Base-by-base conservation (phyloP, 2,329 filamentous ascomycete genomes). In the Fusarium continuum region DNA sequence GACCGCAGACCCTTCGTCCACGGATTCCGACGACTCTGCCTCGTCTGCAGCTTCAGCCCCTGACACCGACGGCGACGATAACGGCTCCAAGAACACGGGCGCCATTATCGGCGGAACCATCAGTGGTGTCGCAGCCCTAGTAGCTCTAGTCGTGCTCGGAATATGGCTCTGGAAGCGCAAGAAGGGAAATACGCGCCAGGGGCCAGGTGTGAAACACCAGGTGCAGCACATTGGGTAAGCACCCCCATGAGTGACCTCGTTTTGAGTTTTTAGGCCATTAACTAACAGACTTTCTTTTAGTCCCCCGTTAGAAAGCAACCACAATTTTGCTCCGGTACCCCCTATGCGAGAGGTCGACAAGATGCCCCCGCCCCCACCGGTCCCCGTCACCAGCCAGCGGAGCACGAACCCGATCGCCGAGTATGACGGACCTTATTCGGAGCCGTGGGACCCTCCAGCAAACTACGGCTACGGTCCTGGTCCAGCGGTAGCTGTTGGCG, bases 41-140 rank as follows among this genome's bases (percentile, higher is more conserved):
- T 67, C 68, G n/a, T 67, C 64, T 6, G 44, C 44, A 13, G 68
- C 72, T 11, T 61, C 68, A 16, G 70, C 76, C 4, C 74, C 75
- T 3, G 68, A 70, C 32, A 65, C 67, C 8, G 58, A 70, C n/a
- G 67, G 67, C 36, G 58, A 70, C 31, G 59, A 69, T 17, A 65
- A 69, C n/a, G 61, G 55, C 16, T 68, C 76, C 34, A 75, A 74
- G n/a, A 68, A 70, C 40, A 79, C 78, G 0, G 82, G 81, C 2
- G 81, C 81, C 32, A 84, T 87, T 28, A 78, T 86, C 4, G 85
- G 85, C 22, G 84, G 82, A 11, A 79, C 78, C 14, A 77, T 87
- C 34, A 80, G 82, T n/a, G 83, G 82, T 14, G 74, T 84, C 1
- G 83, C 80, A 6, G 77, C 77, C 4, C 58, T 85, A 2, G 72